phyloP scores from a whole-genome alignment of 805 yeast genomes.

The Candida xiaguanensis region DNA sequence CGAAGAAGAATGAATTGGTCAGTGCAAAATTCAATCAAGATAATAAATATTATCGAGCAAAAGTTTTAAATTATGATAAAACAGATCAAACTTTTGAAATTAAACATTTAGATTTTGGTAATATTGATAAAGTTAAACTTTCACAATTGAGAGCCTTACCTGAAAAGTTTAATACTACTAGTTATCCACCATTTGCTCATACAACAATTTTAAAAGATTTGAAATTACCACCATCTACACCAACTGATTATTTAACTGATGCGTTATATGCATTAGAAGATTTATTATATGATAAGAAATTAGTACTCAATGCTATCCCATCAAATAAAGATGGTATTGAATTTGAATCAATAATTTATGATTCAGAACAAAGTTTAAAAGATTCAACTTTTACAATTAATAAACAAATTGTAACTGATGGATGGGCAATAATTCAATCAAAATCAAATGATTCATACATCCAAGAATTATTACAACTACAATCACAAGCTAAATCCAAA shows the following conservation, averaged over 20 bases:
- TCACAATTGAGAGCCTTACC: slow-evolving; percentile 52
- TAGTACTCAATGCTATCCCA: slow-evolving; percentile 52
- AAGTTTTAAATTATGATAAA: slow-evolving; percentile 45
- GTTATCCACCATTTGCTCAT: slow-evolving; percentile 52
- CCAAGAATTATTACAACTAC: slow-evolving; percentile 36
- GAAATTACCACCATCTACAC: slow-evolving; percentile 53
- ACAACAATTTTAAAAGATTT: slow-evolving; percentile 51
- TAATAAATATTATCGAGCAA: slow-evolving; percentile 58
- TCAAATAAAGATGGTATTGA: slow-evolving; percentile 36
- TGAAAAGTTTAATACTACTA: slow-evolving; percentile 36
- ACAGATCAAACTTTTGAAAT: slow-evolving; percentile 43
- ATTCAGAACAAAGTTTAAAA: slow-evolving; percentile 48
- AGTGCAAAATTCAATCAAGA: slow-evolving; percentile 51
- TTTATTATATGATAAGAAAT: slow-evolving; percentile 45
- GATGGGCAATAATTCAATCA: slow-evolving; percentile 55
- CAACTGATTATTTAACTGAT: slow-evolving; percentile 52
- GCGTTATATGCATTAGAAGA: slow-evolving; percentile 55
- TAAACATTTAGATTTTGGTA: slow-evolving; percentile 62
- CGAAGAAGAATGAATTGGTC: slow-evolving; percentile 56
- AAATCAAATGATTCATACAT: slow-evolving; percentile 30
- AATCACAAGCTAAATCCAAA: slow-evolving; percentile 44
- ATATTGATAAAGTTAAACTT: slow-evolving; percentile 42
- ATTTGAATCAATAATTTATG: slow-evolving; percentile 51
- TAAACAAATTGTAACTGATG: slow-evolving; percentile 53
- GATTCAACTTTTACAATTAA: slow-evolving; percentile 60